A percentile compares a stretch with the other conserved stretches of the same genome.
Conservation (phyloP, 176 grass and related monocot genomes). For the Carex scoparia region DNA sequence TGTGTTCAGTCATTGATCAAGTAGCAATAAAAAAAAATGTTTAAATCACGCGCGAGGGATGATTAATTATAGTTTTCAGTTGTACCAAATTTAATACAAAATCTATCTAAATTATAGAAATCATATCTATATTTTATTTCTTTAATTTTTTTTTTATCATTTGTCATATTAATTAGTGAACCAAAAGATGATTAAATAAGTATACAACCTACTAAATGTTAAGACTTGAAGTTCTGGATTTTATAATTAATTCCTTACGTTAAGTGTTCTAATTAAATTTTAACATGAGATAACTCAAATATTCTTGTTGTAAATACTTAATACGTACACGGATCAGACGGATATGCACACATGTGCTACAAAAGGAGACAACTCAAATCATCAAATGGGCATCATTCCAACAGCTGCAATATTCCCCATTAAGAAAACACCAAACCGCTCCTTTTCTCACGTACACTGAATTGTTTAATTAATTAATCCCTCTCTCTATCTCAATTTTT, state of each 20-base stretch:
- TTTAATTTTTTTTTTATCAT: too few species aligned
- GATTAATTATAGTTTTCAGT: too few species aligned
- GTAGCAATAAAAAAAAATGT: too few species aligned
- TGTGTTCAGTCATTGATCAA: too few species aligned
- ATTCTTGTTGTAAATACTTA: background rate
- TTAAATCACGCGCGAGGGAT: too few species aligned
- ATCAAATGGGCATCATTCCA: slow-evolving; percentile 13
- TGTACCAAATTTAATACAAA: too few species aligned
- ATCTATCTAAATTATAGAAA: too few species aligned
- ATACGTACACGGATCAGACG: background rate
- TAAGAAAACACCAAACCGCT: slow-evolving; percentile 15
- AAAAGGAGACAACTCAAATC: background rate
- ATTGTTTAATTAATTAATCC: background rate
- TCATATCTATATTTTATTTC: too few species aligned
- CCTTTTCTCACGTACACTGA: slow-evolving; percentile 20
- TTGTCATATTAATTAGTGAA: too few species aligned
- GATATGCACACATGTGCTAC: background rate
- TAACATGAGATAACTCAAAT: background rate
- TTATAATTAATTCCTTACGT: background rate
- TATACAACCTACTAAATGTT: too few species aligned
- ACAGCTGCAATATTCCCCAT: slow-evolving; percentile 11
- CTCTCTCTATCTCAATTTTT: slow-evolving; percentile 10
- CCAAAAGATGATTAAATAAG: too few species aligned
- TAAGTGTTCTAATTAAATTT: background rate
- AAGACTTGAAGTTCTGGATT: too few species aligned